Evolutionary conservation across 2,329 filamentous ascomycete genomes (phyloP).

Genomic region (Xylaria sp.): DNA sequence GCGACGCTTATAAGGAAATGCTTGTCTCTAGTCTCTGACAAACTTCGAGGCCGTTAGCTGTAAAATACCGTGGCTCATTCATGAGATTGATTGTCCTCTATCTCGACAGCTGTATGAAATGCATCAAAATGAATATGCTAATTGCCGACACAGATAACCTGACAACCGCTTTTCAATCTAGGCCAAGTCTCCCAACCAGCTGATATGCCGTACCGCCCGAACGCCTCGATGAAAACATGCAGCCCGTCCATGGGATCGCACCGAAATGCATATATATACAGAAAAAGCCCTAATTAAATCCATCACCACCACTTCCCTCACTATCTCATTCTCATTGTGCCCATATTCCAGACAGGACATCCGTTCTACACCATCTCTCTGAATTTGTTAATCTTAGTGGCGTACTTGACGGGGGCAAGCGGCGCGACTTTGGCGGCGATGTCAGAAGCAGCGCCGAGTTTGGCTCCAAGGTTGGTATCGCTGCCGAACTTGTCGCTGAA

Average conservation of each 20-base stretch:
- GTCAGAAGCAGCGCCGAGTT: constrained; percentile 15
- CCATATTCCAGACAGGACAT: background rate
- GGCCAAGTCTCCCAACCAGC: background rate
- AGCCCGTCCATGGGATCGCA: background rate
- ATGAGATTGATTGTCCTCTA: background rate
- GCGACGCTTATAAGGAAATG: background rate
- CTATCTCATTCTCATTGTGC: background rate
- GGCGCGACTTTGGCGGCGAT: constrained; percentile 22
- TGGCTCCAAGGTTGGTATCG: constrained; percentile 18
- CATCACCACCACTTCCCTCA: background rate
- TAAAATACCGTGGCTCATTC: background rate
- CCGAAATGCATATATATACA: constrained; percentile 18
- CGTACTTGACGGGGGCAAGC: constrained; percentile 3
- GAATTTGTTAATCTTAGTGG: constrained; percentile 26
- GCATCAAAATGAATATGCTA: background rate
- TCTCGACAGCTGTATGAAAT: background rate
- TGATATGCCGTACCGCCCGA: constrained; percentile 17
- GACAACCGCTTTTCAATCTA: constrained; percentile 1
- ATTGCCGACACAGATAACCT: constrained; percentile 3
- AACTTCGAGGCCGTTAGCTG: background rate
- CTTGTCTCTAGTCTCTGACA: background rate
- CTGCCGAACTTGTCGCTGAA: constrained; percentile 25
- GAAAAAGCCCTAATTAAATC: constrained; percentile 20
- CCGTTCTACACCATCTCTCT: constrained; percentile 25
- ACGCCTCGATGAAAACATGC: constrained; percentile 27